Evolutionary conservation across 2,329 filamentous ascomycete genomes (phyloP), one percentile per base, ranked within the genome.

Genomic region (Sordariomycetes sp.): DNA sequence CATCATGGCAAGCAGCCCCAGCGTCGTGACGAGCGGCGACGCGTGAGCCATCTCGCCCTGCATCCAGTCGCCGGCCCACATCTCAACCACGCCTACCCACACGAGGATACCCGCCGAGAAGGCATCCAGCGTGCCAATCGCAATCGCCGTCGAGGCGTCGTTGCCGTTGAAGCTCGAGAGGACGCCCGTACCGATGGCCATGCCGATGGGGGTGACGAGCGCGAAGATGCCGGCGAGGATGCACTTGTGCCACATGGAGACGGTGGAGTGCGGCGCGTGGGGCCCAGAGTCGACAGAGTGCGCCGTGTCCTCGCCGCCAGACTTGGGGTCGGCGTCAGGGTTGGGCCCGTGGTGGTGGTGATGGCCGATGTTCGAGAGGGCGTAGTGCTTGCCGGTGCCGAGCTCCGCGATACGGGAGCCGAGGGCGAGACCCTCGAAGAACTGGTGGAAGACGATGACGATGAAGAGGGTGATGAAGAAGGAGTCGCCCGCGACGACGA

Each of bases 1-100:
- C 2, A 88, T 61, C 52, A 90, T 69, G 4, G 78, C 76, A 3
- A 76, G 45, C 36, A 80, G 68, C 0, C 77, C 84, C 10, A 78
- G 66, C 1, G 66, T 39, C 0, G 81, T 81, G 58, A 74, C 77
- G 0, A 73, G 32, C 1, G 75, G 42, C 0, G 76, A 67, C 0
- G 83, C 76, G 34, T 78, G 69, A 17, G 77, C 67, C 66, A 87
- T 68, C 64, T 86, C 80, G 20, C 77, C 79, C 1, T 73, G 73
- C 63, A 81, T 78, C 87, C 87, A 91, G 65, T 91, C 87, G 48
- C 79, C 74, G 2, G 85, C 85, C 81, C 84, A 85, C 86, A 91
- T 90, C 71, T 90, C 87, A 0, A 90, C 86, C 1, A 90, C 70
- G 1, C 86, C 85, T 1, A 90, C 86, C 86, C 87, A 91, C n/a